Conservation (phyloP, 2,329 filamentous ascomycete genomes). For the Cladophialophora carrionii region DNA sequence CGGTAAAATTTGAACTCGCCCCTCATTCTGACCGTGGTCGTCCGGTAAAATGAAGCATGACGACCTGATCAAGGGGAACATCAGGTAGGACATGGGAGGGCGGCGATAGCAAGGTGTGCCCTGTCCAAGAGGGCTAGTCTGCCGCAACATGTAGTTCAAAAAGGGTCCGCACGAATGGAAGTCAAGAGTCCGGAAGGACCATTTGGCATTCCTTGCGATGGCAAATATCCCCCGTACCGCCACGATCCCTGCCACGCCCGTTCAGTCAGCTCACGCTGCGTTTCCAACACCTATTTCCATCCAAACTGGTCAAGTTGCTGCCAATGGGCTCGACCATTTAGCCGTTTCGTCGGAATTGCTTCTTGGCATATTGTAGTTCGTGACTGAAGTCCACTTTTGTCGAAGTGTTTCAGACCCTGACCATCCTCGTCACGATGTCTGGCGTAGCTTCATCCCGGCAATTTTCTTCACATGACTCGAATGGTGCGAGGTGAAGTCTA, state of each 20-base stretch:
- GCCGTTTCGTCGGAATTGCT: background rate
- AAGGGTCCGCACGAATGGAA: background rate
- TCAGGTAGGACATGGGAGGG: constrained; percentile 1
- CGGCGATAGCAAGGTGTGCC: background rate
- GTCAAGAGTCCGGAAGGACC: background rate
- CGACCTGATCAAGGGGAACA: background rate
- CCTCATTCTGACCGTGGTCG: constrained; percentile 5
- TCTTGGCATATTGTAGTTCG: background rate
- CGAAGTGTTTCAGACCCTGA: constrained; percentile 5
- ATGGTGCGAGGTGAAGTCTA: background rate
- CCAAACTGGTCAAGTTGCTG: background rate
- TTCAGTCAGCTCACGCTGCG: background rate
- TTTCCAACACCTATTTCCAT: background rate
- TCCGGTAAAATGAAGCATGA: constrained; percentile 4
- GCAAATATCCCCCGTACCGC: background rate
- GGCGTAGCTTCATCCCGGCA: background rate
- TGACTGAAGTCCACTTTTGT: constrained; percentile 1
- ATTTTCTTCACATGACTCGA: background rate
- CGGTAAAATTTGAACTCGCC: background rate
- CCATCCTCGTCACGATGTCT: background rate
- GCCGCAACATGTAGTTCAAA: background rate
- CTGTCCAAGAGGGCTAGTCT: background rate
- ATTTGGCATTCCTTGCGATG: constrained; percentile 3
- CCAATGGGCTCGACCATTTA: background rate
- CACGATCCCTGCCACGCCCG: background rate